Percentiles rank a stretch among this genome's conserved stretches.
These are phyloP conservation scores for Tolypocladium tundrense DNA, from an alignment of 2,329 filamentous ascomycete species.

Conservation along the genomic window DNA sequence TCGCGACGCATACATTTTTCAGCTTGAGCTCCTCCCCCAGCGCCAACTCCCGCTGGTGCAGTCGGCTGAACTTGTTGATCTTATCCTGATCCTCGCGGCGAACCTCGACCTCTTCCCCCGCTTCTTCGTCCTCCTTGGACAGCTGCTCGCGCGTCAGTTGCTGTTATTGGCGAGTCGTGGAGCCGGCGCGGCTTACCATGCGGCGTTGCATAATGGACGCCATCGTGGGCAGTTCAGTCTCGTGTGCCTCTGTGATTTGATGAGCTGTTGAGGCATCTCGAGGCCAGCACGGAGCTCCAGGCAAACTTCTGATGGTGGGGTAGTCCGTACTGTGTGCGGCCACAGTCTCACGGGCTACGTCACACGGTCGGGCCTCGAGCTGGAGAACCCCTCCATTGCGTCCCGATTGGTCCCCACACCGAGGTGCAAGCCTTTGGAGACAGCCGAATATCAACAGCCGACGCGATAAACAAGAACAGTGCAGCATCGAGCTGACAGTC, in stretches of 20 bases:
- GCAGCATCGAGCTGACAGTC: neutral
- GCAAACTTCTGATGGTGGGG: neutral
- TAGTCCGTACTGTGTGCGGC: neutral
- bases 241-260: neutral
- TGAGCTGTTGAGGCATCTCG: neutral
- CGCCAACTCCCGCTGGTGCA: slow-evolving; percentile 75
- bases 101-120: slow-evolving; percentile 80
- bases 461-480: neutral
- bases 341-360: neutral
- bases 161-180: neutral
- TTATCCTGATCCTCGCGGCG: slow-evolving; percentile 96
- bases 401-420: neutral
- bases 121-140: slow-evolving; percentile 83
- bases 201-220: slow-evolving; percentile 45
- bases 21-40: slow-evolving; percentile 71
- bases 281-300: neutral
- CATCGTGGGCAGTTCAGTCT: slow-evolving; percentile 17
- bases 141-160: slow-evolving; percentile 46
- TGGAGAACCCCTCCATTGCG: neutral
- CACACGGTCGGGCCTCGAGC: neutral
- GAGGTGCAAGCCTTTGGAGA: neutral
- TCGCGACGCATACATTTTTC: slow-evolving; percentile 54
- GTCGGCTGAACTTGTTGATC: slow-evolving; percentile 93
- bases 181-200: slow-evolving; percentile 35
- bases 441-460: neutral